These are phyloP conservation scores for Clausena lansium DNA, from an alignment of 345 rosid genomes.

Conservation along the genomic window DNA sequence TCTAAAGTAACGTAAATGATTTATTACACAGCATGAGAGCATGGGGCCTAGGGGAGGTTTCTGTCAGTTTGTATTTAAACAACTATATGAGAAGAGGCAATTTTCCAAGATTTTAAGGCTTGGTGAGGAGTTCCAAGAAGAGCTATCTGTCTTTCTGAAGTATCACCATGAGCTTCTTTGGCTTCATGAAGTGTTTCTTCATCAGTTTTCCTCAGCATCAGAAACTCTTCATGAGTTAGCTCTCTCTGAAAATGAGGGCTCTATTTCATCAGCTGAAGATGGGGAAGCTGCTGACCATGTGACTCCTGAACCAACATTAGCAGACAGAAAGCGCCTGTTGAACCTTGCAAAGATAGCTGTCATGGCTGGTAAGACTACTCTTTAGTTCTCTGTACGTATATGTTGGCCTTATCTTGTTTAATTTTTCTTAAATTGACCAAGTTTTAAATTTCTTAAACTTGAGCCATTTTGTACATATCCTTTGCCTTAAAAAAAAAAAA, in stretches of 20 bases:
- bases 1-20: conserved; percentile 8
- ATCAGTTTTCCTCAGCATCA: conserved; percentile 81
- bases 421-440: not conserved
- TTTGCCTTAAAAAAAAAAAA: too few species aligned
- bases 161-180: conserved; percentile 63
- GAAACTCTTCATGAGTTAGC: conserved; percentile 82
- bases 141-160: conserved; percentile 65
- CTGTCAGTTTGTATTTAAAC: conserved; percentile 83
- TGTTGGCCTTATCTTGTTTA: not conserved
- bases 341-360: conserved; percentile 85
- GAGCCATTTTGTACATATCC: not conserved
- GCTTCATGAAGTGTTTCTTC: conserved; percentile 89
- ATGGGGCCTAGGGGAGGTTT: conserved; percentile 93
- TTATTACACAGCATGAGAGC: conserved; percentile 67
- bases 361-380: conserved; percentile 57
- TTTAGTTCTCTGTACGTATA: not conserved
- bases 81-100: conserved; percentile 60
- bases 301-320: conserved; percentile 40
- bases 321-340: conserved; percentile 74
- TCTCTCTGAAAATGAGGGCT: conserved; percentile 59
- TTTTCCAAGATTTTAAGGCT: conserved; percentile 82
- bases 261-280: conserved; percentile 42
- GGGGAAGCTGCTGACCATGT: conserved; percentile 27
- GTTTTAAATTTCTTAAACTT: not conserved
- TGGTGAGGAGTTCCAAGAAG: conserved; percentile 93